phyloP scores from a whole-genome alignment of 768 basidiomycete genomes.

The Ramaria rubella region DNA sequence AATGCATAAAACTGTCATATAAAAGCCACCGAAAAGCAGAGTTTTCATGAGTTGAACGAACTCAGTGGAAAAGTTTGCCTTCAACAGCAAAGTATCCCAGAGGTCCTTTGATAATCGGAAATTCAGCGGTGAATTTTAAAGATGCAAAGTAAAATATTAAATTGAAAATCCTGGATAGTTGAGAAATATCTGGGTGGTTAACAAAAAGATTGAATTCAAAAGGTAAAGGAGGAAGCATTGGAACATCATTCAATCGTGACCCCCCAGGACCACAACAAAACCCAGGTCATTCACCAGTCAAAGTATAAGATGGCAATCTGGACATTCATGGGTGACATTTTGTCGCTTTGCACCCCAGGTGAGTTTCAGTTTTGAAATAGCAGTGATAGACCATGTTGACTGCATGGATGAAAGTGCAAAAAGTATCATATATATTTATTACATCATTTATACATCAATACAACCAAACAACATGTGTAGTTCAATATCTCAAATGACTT shows the following conservation, averaged over 20 bases:
- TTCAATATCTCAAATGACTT: too few species aligned
- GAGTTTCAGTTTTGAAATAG: neutral
- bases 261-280: conserved; percentile 30
- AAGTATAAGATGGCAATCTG: conserved; percentile 17
- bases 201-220: conserved; percentile 22
- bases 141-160: conserved; percentile 28
- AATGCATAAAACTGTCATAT: too few species aligned
- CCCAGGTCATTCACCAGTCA: conserved; percentile 27
- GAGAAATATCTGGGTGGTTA: conserved; percentile 21
- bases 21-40: conserved; percentile 29
- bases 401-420: too few species aligned
- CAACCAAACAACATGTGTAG: too few species aligned
- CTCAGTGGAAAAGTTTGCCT: conserved; percentile 28
- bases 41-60: conserved; percentile 22
- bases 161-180: conserved; percentile 23
- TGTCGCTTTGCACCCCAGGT: neutral
- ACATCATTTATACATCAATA: too few species aligned
- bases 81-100: conserved; percentile 21
- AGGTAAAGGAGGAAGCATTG: conserved; percentile 19
- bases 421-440: too few species aligned
- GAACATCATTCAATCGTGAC: conserved; percentile 15
- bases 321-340: neutral
- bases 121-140: conserved; percentile 21
- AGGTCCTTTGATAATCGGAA: conserved; percentile 17
- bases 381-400: too few species aligned